Percentiles rank a stretch among this genome's conserved stretches.
phyloP scores from a whole-genome alignment of 495 filamentous ascomycete species.

The Aspergillus nidulans region DNA sequence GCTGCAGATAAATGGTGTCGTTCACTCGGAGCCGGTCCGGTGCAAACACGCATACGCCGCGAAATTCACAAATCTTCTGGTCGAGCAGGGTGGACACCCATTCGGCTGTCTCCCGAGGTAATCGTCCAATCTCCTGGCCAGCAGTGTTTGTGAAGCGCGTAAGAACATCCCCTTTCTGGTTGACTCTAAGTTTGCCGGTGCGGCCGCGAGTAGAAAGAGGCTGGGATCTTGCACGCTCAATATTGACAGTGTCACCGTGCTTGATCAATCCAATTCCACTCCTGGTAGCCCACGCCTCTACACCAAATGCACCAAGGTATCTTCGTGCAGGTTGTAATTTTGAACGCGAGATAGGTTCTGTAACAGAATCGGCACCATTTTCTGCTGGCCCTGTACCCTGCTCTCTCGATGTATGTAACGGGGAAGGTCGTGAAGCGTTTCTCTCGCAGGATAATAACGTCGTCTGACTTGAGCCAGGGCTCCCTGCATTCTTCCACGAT shows the following conservation, averaged over 20 bases:
- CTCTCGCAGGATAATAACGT: constrained; percentile 14
- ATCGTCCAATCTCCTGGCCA: constrained; percentile 79
- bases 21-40: constrained; percentile 82
- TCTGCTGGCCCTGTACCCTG: background rate
- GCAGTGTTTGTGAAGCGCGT: constrained; percentile 84
- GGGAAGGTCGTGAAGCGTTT: constrained; percentile 4
- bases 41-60: constrained; percentile 84
- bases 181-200: constrained; percentile 45
- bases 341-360: constrained; percentile 12
- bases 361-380: background rate
- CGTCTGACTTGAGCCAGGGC: constrained; percentile 8
- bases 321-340: constrained; percentile 55
- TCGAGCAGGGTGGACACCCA: constrained; percentile 95
- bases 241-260: constrained; percentile 73
- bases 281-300: constrained; percentile 85
- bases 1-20: constrained; percentile 86
- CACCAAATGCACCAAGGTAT: constrained; percentile 91
- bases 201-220: constrained; percentile 49
- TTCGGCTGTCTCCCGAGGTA: constrained; percentile 85
- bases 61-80: constrained; percentile 83
- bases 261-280: constrained; percentile 70
- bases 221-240: constrained; percentile 79
- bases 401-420: background rate
- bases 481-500: constrained; percentile 64
- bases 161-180: constrained; percentile 70